A percentile compares a stretch with the other conserved stretches of the same genome.
Evolutionary conservation across 352 stramenopile genomes (phyloP).

Genomic region (Peronospora belbahrii): DNA sequence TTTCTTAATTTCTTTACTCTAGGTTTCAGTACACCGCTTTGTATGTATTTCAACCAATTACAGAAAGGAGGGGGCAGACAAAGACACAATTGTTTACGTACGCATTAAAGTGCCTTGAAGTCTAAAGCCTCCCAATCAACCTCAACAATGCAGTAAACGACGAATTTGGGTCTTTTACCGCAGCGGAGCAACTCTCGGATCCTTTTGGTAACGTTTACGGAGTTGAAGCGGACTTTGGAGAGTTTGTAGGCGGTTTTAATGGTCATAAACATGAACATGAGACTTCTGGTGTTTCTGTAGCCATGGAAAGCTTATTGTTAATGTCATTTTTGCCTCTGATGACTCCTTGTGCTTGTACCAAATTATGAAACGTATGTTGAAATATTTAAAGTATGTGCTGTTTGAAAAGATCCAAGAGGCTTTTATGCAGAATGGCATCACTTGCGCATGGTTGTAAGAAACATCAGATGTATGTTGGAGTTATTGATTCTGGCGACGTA

Average conservation of each 20-base stretch:
- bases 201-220: constrained; percentile 37
- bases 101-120: not conserved
- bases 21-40: too few species aligned
- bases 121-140: not conserved
- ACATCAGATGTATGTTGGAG: constrained; percentile 42
- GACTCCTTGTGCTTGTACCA: too few species aligned
- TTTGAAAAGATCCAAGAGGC: constrained; percentile 71
- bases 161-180: constrained; percentile 37
- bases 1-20: too few species aligned
- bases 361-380: constrained; percentile 23
- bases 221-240: constrained; percentile 16
- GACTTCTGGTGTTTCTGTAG: not conserved
- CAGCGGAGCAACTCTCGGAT: constrained; percentile 28
- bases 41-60: too few species aligned
- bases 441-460: constrained; percentile 60
- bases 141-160: constrained; percentile 11
- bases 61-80: too few species aligned
- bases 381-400: constrained; percentile 72
- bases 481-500: constrained; percentile 41
- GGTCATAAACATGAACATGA: too few species aligned
- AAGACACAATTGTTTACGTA: constrained; percentile 17
- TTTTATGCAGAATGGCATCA: constrained; percentile 52
- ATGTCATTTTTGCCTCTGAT: constrained; percentile 38
- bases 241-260: constrained; percentile 1
- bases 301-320: constrained; percentile 14